phyloP scores from a whole-genome alignment of 345 rosid genomes.

The Arabidopsis arenosa region DNA sequence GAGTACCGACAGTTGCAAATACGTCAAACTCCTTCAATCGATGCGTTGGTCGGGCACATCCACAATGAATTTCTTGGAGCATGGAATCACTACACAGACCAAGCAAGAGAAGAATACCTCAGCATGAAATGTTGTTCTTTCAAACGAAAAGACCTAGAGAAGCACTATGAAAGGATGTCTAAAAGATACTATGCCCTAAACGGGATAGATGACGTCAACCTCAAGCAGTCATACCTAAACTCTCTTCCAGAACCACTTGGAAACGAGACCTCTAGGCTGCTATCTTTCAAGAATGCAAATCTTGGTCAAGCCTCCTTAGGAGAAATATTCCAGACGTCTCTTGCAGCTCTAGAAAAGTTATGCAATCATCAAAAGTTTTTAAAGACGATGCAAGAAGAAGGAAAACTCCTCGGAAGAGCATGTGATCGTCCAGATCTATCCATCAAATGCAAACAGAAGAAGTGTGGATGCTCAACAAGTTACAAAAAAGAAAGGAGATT shows the following conservation, averaged over 20 bases:
- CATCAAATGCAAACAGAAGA: background rate
- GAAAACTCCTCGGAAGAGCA: background rate
- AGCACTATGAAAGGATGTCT: background rate
- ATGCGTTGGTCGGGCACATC: too few species aligned
- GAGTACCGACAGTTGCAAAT: too few species aligned
- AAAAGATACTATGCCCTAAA: background rate
- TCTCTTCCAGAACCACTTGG: background rate
- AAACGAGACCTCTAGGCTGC: background rate
- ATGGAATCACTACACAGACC: too few species aligned
- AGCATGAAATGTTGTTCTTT: too few species aligned
- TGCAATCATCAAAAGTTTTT: background rate
- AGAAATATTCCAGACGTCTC: background rate
- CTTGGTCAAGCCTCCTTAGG: background rate
- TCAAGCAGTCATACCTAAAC: background rate
- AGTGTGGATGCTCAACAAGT: background rate
- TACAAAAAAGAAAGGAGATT: background rate
- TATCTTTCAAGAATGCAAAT: background rate
- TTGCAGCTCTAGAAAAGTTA: background rate
- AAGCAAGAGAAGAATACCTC: too few species aligned
- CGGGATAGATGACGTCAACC: background rate
- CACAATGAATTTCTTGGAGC: too few species aligned
- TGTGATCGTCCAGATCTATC: background rate
- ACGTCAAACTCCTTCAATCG: too few species aligned
- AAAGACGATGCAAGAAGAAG: background rate
- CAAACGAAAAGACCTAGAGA: too few species aligned